These are phyloP conservation scores for Populus tomentosa DNA, from an alignment of 441 rosid genomes.

Conservation along the genomic window DNA sequence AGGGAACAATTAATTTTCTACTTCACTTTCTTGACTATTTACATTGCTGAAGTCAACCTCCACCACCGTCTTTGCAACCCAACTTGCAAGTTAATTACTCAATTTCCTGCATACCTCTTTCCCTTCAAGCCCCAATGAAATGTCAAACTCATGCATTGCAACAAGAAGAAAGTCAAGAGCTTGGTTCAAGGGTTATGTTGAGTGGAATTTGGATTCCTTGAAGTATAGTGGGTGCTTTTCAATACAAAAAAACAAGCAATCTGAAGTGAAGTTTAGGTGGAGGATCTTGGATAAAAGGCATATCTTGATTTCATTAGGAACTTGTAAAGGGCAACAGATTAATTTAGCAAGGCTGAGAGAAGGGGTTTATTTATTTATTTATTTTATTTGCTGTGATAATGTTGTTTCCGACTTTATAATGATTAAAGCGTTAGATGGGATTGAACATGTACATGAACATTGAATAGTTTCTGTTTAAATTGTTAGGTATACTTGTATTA, in stretches of 20 bases:
- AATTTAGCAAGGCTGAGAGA: too few species aligned
- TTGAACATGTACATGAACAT: too few species aligned
- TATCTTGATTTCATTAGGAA: too few species aligned
- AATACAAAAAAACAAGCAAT: not conserved
- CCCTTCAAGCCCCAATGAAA: not conserved
- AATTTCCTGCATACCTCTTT: not conserved
- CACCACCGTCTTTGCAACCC: not conserved
- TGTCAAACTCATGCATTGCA: not conserved
- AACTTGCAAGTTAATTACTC: not conserved
- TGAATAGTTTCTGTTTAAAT: too few species aligned
- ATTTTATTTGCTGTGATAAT: too few species aligned
- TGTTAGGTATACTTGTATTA: too few species aligned
- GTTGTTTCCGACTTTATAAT: too few species aligned
- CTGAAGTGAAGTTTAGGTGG: not conserved
- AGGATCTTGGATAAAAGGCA: not conserved
- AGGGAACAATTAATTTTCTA: not conserved
- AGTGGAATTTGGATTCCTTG: not conserved
- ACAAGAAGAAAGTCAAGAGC: not conserved
- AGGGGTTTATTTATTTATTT: too few species aligned
- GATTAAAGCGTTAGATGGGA: too few species aligned
- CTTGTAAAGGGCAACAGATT: too few species aligned
- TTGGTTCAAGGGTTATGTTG: not conserved
- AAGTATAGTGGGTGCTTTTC: not conserved
- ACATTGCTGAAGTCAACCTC: not conserved
- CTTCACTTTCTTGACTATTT: not conserved